Conservation (phyloP, 352 stramenopile genomes). For the Globisporangium recalcitrans region DNA sequence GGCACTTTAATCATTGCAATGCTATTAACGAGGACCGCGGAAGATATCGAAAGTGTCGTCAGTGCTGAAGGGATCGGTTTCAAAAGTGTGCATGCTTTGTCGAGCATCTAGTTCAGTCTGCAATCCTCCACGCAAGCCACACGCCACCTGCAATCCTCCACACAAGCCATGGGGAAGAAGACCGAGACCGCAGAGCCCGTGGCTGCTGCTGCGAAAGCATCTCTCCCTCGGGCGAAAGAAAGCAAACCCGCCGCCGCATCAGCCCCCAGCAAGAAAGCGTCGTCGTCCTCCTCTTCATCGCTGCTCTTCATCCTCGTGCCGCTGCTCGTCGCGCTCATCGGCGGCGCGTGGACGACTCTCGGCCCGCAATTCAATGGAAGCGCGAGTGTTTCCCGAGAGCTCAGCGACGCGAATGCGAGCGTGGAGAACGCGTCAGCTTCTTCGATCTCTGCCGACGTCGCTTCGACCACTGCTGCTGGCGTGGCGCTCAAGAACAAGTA, state of each 20-base stretch:
- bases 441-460: no score
- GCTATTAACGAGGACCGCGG: no score
- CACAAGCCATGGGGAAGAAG: slow-evolving; percentile 3
- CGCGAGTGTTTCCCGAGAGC: background rate
- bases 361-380: background rate
- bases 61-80: slow-evolving; percentile 4
- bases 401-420: slow-evolving; percentile 6
- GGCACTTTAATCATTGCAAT: background rate
- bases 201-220: background rate
- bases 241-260: background rate
- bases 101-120: slow-evolving; percentile 1
- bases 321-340: slow-evolving; percentile 30
- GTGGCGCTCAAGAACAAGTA: slow-evolving; percentile 42
- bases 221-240: background rate
- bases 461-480: slow-evolving; percentile 12
- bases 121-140: background rate
- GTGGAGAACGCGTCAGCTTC: background rate
- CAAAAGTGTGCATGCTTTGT: background rate
- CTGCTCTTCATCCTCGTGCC: slow-evolving; percentile 33
- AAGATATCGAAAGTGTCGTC: background rate
- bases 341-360: slow-evolving; percentile 21
- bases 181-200: background rate
- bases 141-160: background rate
- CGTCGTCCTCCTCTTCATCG: slow-evolving; percentile 4
- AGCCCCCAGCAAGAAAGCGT: background rate